Conservation (phyloP, 176 grass and related monocot species). For the Miscanthus lutarioriparius region DNA sequence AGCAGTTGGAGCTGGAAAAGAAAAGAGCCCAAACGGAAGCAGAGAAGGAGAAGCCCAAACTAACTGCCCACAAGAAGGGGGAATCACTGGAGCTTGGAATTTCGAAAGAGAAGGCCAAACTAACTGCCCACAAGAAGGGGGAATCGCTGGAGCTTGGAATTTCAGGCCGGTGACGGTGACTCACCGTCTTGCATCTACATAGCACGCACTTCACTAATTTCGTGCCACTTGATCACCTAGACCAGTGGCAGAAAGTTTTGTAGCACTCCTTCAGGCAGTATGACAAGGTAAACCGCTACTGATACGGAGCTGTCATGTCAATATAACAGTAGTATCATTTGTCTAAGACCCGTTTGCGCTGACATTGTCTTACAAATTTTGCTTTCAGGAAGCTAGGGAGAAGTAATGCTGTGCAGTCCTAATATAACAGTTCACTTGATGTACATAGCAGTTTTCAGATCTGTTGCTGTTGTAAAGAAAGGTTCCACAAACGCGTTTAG, state of each 20-base stretch:
- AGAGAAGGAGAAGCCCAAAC: constrained; percentile 53
- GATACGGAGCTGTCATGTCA: neutral
- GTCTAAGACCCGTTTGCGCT: neutral
- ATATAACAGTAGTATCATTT: neutral
- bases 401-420: neutral
- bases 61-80: constrained; percentile 26
- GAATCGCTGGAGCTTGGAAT: constrained; percentile 1
- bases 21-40: constrained; percentile 65
- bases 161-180: neutral
- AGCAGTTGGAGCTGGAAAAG: constrained; percentile 66
- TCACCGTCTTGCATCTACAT: neutral
- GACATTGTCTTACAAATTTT: neutral
- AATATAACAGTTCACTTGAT: constrained; percentile 10
- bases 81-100: neutral
- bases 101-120: constrained; percentile 47
- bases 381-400: neutral
- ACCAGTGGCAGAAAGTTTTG: constrained; percentile 25
- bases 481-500: neutral
- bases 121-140: constrained; percentile 18
- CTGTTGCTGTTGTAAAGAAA: neutral
- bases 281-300: constrained; percentile 15
- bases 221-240: constrained; percentile 5
- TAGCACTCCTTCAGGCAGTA: neutral
- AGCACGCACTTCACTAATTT: neutral
- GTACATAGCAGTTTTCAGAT: constrained; percentile 15